A percentile compares a stretch with the other conserved stretches of the same genome.
These are phyloP conservation scores for Dysphania ambrosioides DNA, from an alignment of 148 eudicot genomes.

Conservation along the genomic window DNA sequence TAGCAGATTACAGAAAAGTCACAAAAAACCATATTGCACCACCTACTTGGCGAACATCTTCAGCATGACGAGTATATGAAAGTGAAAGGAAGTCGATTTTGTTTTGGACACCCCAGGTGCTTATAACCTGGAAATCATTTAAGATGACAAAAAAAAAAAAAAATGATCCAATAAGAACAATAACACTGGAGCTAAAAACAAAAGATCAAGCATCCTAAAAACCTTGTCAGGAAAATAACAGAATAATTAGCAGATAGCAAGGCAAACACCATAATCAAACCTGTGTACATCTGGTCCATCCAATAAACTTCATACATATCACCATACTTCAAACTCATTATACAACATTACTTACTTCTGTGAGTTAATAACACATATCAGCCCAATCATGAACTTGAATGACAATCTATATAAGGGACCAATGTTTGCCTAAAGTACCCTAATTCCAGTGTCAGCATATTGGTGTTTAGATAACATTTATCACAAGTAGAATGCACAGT, in stretches of 20 bases:
- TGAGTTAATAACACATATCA: too few species aligned
- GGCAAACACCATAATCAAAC: background rate
- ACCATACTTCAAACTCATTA: too few species aligned
- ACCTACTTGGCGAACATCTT: constrained; percentile 92
- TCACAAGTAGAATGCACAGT: background rate
- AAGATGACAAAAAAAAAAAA: background rate
- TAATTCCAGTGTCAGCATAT: too few species aligned
- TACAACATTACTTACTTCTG: too few species aligned
- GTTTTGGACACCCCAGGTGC: constrained; percentile 86
- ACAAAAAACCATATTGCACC: constrained; percentile 17
- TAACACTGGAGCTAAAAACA: background rate
- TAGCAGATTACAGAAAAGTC: background rate
- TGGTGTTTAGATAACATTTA: too few species aligned
- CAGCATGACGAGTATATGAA: constrained; percentile 87
- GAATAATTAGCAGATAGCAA: too few species aligned
- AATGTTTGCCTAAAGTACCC: too few species aligned
- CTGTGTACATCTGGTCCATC: background rate
- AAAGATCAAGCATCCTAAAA: background rate
- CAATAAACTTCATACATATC: too few species aligned
- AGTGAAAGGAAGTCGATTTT: constrained; percentile 91
- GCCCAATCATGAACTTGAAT: too few species aligned
- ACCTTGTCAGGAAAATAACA: constrained; percentile 4
- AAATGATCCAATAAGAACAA: background rate
- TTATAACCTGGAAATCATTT: constrained; percentile 52
- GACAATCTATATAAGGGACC: too few species aligned